Evolutionary conservation across 352 stramenopile species (phyloP).

Genomic region (Phytophthora vignae): DNA sequence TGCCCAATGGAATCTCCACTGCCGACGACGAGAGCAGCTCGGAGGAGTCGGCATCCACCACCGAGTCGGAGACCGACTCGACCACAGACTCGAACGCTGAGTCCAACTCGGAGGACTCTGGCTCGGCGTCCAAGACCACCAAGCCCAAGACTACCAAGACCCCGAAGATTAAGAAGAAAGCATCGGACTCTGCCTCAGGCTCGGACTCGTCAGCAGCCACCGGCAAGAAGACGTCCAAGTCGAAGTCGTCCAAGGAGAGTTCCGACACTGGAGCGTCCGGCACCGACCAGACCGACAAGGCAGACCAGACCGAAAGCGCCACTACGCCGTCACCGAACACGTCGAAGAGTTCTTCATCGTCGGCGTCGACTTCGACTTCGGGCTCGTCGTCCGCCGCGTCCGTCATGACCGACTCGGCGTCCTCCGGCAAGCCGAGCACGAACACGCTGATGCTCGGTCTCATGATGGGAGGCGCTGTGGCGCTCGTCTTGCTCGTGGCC

Average conservation of each 20-base stretch:
- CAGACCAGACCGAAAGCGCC: constrained; percentile 1
- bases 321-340: constrained; percentile 13
- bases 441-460: constrained; percentile 51
- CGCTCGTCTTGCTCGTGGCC: constrained; percentile 47
- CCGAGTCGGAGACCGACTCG: constrained; percentile 1
- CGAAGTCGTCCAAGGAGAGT: constrained; percentile 6
- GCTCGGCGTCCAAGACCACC: background rate
- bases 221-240: constrained; percentile 1
- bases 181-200: constrained; percentile 16
- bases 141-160: constrained; percentile 4
- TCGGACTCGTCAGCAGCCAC: constrained; percentile 17
- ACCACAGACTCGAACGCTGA: constrained; percentile 2
- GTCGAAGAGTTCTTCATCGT: constrained; percentile 14
- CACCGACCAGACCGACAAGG: background rate
- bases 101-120: constrained; percentile 8
- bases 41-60: constrained; percentile 16
- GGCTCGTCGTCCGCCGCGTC: constrained; percentile 18
- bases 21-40: constrained; percentile 18
- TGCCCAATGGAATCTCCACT: constrained; percentile 39
- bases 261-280: background rate
- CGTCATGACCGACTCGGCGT: constrained; percentile 44
- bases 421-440: constrained; percentile 16
- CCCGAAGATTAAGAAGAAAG: constrained; percentile 11
- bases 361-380: constrained; percentile 20
- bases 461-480: constrained; percentile 56